phyloP scores from a whole-genome alignment of 257 asterid genomes.

The Solanum verrucosum region DNA sequence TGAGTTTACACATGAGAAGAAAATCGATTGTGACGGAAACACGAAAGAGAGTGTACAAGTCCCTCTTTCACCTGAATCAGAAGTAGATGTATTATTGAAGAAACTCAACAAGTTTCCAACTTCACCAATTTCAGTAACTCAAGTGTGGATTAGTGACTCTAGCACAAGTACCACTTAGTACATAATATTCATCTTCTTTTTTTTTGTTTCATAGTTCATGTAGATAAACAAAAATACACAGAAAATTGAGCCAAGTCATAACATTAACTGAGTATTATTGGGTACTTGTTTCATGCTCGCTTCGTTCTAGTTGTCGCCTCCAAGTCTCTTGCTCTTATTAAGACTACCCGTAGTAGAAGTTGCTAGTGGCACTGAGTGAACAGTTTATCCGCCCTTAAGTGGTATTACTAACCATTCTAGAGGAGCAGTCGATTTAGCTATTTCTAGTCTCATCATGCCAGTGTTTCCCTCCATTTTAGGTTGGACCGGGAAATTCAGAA shows the following conservation, averaged over 20 bases:
- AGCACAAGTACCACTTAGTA: slow-evolving; percentile 5
- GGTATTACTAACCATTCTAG: not conserved
- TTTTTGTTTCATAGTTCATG: not conserved
- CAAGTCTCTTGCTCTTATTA: not conserved
- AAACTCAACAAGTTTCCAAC: not conserved
- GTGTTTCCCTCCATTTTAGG: not conserved
- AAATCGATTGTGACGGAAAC: not conserved
- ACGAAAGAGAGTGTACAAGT: not conserved
- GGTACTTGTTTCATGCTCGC: not conserved
- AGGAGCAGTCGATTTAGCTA: not conserved
- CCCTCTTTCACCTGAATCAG: slow-evolving; percentile 20
- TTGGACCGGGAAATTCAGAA: not conserved
- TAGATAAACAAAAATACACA: not conserved
- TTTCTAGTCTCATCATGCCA: not conserved
- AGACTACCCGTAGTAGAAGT: not conserved
- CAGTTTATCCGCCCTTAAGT: not conserved
- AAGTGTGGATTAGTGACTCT: slow-evolving; percentile 17
- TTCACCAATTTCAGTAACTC: slow-evolving; percentile 20
- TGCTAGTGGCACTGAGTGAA: not conserved
- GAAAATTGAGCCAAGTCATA: not conserved
- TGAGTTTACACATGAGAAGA: not conserved
- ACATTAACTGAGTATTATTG: not conserved
- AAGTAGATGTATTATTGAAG: slow-evolving; percentile 14
- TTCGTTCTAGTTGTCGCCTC: not conserved
- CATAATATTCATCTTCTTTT: not conserved